Conservation (phyloP, 768 basidiomycete genomes). For the Pulveroboletus sp. region DNA sequence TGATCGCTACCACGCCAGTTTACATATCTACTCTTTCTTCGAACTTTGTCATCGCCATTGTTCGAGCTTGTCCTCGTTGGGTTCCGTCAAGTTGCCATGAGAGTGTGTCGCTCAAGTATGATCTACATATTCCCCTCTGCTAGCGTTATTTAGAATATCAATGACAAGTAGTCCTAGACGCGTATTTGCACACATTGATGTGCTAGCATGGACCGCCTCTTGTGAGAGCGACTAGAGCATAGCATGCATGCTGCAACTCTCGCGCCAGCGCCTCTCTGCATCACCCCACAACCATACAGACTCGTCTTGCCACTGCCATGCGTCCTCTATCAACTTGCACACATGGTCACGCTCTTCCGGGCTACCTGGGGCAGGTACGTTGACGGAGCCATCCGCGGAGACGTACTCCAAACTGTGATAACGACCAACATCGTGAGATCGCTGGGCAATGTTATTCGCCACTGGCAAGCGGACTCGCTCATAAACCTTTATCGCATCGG, state of each 20-base stretch:
- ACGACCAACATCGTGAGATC: slow-evolving; percentile 18
- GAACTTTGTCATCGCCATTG: too few species aligned
- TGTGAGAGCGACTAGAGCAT: too few species aligned
- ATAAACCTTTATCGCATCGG: slow-evolving; percentile 29
- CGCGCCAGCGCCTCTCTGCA: slow-evolving; percentile 10
- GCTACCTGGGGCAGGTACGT: slow-evolving; percentile 2
- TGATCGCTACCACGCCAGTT: too few species aligned
- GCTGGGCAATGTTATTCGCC: slow-evolving; percentile 19
- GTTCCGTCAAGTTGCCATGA: too few species aligned
- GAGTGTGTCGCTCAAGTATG: too few species aligned
- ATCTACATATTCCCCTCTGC: too few species aligned
- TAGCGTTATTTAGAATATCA: too few species aligned
- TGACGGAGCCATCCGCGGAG: background rate
- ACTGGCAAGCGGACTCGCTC: slow-evolving; percentile 32
- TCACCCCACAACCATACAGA: slow-evolving; percentile 9
- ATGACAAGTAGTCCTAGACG: too few species aligned
- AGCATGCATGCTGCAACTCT: background rate
- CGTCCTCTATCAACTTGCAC: slow-evolving; percentile 12
- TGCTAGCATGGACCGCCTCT: too few species aligned
- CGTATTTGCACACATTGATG: too few species aligned
- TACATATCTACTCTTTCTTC: too few species aligned
- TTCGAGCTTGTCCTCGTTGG: too few species aligned
- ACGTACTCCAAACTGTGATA: slow-evolving; percentile 19
- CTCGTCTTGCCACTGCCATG: slow-evolving; percentile 18
- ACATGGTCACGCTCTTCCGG: slow-evolving; percentile 8